These are phyloP conservation scores for Petunia secreta DNA, from an alignment of 257 asterid genomes.

Conservation along the genomic window DNA sequence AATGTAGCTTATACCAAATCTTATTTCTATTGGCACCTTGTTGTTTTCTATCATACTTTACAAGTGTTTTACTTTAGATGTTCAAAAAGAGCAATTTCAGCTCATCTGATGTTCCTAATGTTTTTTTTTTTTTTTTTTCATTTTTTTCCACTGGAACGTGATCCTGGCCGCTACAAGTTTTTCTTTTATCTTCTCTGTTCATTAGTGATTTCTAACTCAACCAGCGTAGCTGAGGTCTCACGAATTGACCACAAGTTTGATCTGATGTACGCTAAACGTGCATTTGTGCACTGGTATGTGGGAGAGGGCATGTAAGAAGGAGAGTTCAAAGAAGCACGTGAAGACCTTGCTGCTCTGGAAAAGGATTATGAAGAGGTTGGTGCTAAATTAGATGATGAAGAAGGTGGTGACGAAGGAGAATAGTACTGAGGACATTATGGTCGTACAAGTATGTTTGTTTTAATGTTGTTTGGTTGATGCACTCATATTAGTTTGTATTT, in stretches of 20 bases:
- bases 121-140: too few relatives aligned
- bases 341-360: constrained; percentile 30
- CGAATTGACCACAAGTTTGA: constrained; percentile 29
- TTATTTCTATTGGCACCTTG: too few relatives aligned
- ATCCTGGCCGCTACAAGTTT: too few relatives aligned
- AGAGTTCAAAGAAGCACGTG: constrained; percentile 36
- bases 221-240: constrained; percentile 28
- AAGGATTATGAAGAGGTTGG: constrained; percentile 14
- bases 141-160: too few relatives aligned
- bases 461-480: neutral
- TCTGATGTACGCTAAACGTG: constrained; percentile 33
- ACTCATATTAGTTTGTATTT: too few relatives aligned
- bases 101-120: too few relatives aligned
- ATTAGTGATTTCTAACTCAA: constrained; percentile 30
- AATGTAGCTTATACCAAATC: too few relatives aligned
- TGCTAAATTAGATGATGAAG: constrained; percentile 29
- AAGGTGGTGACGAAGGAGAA: constrained; percentile 21
- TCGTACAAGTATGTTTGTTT: neutral
- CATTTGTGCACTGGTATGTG: constrained; percentile 32
- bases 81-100: too few relatives aligned
- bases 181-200: too few relatives aligned
- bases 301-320: constrained; percentile 39
- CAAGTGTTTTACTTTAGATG: too few relatives aligned
- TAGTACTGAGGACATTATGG: neutral
- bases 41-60: too few relatives aligned